These are phyloP conservation scores for Nicotiana attenuata DNA, from an alignment of 257 asterid species.

Conservation along the genomic window DNA sequence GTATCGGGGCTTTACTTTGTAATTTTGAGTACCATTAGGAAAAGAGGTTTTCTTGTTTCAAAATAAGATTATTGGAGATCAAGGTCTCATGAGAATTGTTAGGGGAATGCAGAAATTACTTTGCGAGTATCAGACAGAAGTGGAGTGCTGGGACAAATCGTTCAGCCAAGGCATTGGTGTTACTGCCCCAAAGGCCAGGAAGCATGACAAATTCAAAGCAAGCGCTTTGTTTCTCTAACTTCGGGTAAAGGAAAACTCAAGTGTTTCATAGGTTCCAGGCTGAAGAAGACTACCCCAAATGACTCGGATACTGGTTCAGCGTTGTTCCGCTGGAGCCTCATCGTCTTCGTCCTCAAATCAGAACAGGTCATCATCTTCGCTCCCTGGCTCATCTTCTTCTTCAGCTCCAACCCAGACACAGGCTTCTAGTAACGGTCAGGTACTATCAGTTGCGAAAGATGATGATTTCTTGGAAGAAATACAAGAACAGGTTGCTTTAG, in stretches of 20 bases:
- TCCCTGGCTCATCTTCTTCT: slow-evolving; percentile 42
- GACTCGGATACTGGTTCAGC: slow-evolving; percentile 91
- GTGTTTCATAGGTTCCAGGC: slow-evolving; percentile 16
- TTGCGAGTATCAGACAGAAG: slow-evolving; percentile 52
- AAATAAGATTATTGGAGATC: slow-evolving; percentile 51
- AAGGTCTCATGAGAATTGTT: slow-evolving; percentile 98
- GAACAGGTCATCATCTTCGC: slow-evolving; percentile 38
- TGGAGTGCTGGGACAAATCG: slow-evolving; percentile 67
- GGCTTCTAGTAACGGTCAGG: slow-evolving; percentile 36
- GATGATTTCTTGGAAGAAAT: slow-evolving; percentile 50
- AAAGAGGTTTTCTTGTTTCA: slow-evolving; percentile 57
- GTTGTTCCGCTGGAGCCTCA: slow-evolving; percentile 71
- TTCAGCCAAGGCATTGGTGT: slow-evolving; percentile 78
- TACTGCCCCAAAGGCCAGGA: slow-evolving; percentile 84
- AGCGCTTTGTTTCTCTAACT: slow-evolving; percentile 42
- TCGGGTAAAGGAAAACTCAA: slow-evolving; percentile 20
- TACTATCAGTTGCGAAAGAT: slow-evolving; percentile 44
- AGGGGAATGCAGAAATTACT: slow-evolving; percentile 99
- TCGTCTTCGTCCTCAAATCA: slow-evolving; percentile 67
- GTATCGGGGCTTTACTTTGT: slow-evolving; percentile 32
- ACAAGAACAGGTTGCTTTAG: slow-evolving; percentile 46
- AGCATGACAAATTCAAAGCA: slow-evolving; percentile 74
- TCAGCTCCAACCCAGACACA: slow-evolving; percentile 50
- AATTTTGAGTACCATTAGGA: slow-evolving; percentile 48
- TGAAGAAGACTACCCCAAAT: slow-evolving; percentile 39